Conservation (phyloP, 805 yeast genomes). For the Scheffersomyces coipomensis region DNA sequence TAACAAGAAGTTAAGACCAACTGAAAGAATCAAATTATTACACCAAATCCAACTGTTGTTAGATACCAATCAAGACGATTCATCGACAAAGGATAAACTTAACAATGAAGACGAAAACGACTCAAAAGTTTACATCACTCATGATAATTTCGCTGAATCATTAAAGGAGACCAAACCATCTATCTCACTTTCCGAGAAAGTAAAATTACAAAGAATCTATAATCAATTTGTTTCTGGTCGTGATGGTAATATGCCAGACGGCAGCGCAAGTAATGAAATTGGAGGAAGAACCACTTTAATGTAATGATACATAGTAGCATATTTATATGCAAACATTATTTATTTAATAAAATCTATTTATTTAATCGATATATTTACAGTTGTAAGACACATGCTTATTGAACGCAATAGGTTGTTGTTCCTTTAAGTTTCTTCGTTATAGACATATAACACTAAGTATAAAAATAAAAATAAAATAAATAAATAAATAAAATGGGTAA, state of each 20-base stretch:
- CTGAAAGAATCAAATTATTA: conserved; percentile 38
- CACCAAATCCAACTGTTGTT: conserved; percentile 44
- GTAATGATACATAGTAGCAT: conserved; percentile 40
- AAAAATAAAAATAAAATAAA: not conserved
- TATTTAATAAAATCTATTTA: no score
- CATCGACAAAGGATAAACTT: conserved; percentile 5
- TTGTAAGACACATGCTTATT: no score
- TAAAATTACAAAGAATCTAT: conserved; percentile 64
- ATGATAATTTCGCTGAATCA: conserved; percentile 59
- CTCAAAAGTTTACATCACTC: conserved; percentile 44
- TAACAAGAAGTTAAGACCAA: conserved; percentile 26
- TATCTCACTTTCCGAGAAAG: conserved; percentile 69
- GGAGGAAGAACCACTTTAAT: conserved; percentile 85
- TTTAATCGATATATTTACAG: conserved; percentile 1
- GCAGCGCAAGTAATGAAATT: conserved; percentile 72
- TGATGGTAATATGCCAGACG: conserved; percentile 87
- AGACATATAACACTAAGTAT: not conserved
- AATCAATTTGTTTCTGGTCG: conserved; percentile 70
- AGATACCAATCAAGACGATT: conserved; percentile 9
- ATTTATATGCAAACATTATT: no score
- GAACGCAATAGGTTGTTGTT: not conserved
- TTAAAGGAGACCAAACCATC: conserved; percentile 83
- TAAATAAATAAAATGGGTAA: not conserved
- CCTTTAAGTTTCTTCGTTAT: not conserved
- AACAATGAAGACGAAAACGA: conserved; percentile 6